Evolutionary conservation across 2,329 filamentous ascomycete species (phyloP).

Genomic region (Fusarium multiceps): DNA sequence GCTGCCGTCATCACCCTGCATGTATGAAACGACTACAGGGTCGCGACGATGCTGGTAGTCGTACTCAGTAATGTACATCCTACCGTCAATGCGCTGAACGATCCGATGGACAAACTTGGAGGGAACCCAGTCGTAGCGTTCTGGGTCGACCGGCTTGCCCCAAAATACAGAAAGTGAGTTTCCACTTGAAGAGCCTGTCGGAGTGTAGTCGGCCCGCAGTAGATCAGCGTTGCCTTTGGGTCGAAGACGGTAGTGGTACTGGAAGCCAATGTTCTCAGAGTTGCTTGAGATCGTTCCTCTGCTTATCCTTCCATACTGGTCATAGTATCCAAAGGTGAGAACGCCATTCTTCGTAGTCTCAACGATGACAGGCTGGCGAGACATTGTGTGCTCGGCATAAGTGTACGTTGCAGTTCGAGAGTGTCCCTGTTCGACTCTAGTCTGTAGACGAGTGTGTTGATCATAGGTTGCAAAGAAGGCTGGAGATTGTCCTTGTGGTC

Average conservation of each 20-base stretch:
- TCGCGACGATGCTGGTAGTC: conserved; percentile 36
- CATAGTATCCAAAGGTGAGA: conserved; percentile 26
- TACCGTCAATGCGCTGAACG: conserved; percentile 14
- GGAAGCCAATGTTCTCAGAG: conserved; percentile 18
- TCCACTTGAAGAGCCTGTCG: neutral
- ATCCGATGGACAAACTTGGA: conserved; percentile 28
- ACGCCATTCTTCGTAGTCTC: conserved; percentile 7
- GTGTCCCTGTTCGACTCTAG: neutral
- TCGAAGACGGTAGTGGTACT: conserved; percentile 26
- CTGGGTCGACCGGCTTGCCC: conserved; percentile 32
- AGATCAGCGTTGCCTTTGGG: conserved; percentile 31
- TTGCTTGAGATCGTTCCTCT: conserved; percentile 11
- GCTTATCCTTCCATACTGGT: conserved; percentile 28
- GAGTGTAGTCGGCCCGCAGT: conserved; percentile 30
- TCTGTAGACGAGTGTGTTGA: neutral
- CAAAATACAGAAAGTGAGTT: conserved; percentile 33
- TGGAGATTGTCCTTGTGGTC: neutral
- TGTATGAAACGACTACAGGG: conserved; percentile 15
- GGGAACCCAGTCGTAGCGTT: conserved; percentile 33
- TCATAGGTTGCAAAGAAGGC: conserved; percentile 1
- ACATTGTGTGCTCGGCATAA: conserved; percentile 17
- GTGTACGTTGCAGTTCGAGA: conserved; percentile 13
- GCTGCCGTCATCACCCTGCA: conserved; percentile 11
- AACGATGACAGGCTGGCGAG: conserved; percentile 15
- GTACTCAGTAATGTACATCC: conserved; percentile 25